Base-by-base conservation (phyloP, 164 flowering plant genomes). In the Paratinospora sagittata region DNA sequence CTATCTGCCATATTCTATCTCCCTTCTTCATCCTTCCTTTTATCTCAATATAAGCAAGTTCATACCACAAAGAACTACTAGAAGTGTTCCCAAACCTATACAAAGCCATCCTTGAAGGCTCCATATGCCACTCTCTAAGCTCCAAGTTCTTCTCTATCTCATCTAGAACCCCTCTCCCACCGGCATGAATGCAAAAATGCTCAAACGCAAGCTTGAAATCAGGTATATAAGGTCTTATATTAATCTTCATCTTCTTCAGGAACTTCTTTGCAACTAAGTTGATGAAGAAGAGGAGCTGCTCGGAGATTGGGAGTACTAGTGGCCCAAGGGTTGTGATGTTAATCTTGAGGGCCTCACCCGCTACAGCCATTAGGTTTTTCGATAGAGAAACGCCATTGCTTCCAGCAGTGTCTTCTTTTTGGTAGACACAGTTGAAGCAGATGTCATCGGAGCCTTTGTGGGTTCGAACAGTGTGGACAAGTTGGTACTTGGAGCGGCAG, bases 121-220 rank as follows among this genome's bases (percentile, higher is more conserved):
- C 97, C 93, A 91, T 88, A 61, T 91, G 97, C 89, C 89, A 84
- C 8, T 84, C 79, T 19, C 36, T 76, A 6, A 91, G 79, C 6
- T 85, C 86, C n/a, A 91, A 84, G 41, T 89, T 91, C 82, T 91
- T 89, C 91, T 91, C 92, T 19, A 91, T 68, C 77, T 89, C 97
- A 64, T 91, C 97, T 36, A 91, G 62, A 55, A 90, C 96, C 0
- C 88, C 96, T 69, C 96, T 76, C 0, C 96, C 96, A 27, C 93
- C 97, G 0, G 96, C 93, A 63, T 90, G 97, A 8, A 90, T 88
- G 78, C 97, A 90, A 71, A 90, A 90, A 65, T 90, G 96, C 76
- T 90, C 90, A 74, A 89, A 91, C 0, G 97, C 97, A 12, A 88
- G 80, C 84, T 89, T 91, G 75, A 91, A 91, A 68, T 91, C 94